Percentiles rank a stretch among this genome's conserved stretches.
Conservation (phyloP, 1,284 basidiomycete genomes). For the Sporisorium graminicola region DNA sequence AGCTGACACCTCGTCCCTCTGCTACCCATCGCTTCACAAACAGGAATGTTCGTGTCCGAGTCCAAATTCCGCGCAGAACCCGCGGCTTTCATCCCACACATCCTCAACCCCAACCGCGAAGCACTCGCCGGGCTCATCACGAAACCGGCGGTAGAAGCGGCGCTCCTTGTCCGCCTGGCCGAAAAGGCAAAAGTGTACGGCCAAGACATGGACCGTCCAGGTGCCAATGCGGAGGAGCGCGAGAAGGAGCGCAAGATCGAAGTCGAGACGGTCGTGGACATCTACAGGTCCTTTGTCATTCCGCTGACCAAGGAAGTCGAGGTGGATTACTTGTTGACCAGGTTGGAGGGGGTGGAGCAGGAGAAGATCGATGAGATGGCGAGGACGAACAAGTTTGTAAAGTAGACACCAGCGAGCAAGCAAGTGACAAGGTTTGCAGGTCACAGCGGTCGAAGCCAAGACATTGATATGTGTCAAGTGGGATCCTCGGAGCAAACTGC, state of each 20-base stretch:
- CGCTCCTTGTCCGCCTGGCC: slow-evolving; percentile 84
- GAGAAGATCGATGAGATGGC: slow-evolving; percentile 26
- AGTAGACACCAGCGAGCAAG: slow-evolving; percentile 7
- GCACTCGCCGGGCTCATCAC: slow-evolving; percentile 83
- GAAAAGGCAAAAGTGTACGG: slow-evolving; percentile 95
- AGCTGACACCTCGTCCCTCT: background rate
- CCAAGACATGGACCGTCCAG: slow-evolving; percentile 79
- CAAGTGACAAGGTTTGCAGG: too few species aligned
- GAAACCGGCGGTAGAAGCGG: slow-evolving; percentile 92
- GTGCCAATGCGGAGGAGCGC: slow-evolving; percentile 28
- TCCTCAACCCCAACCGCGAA: slow-evolving; percentile 82
- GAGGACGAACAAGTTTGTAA: slow-evolving; percentile 35
- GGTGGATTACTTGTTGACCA: slow-evolving; percentile 71
- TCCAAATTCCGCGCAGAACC: slow-evolving; percentile 91
- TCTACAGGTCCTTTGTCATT: slow-evolving; percentile 95
- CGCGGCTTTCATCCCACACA: slow-evolving; percentile 89
- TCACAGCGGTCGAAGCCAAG: too few species aligned
- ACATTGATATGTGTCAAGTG: too few species aligned
- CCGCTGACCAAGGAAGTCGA: slow-evolving; percentile 98
- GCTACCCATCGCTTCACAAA: background rate
- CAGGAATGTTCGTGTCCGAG: slow-evolving; percentile 98
- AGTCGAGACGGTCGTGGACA: slow-evolving; percentile 87
- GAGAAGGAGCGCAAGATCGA: slow-evolving; percentile 79
- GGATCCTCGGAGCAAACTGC: too few species aligned
- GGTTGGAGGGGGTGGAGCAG: slow-evolving; percentile 32